Percentiles rank a stretch among this genome's conserved stretches.
phyloP scores from a whole-genome alignment of 2,329 filamentous ascomycete species.

The Penicillium sp. region DNA sequence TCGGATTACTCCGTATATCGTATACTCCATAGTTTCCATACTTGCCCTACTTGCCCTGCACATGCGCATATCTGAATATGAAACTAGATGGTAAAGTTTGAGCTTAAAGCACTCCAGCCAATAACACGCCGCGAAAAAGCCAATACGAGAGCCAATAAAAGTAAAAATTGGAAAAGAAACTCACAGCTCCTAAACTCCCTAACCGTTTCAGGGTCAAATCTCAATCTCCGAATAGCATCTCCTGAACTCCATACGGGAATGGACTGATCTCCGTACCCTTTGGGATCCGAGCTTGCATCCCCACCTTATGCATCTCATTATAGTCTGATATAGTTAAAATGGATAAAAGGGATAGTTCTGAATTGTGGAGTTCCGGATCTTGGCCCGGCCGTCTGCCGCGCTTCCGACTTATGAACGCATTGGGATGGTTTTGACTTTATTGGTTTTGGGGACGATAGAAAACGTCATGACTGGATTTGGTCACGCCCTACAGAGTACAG shows the following conservation, averaged over 20 bases:
- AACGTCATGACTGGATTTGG: too few relatives aligned
- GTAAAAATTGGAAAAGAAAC: too few relatives aligned
- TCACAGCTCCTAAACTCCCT: neutral
- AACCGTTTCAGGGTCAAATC: neutral
- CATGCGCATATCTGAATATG: too few relatives aligned
- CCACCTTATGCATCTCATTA: conserved; percentile 8
- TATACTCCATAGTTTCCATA: too few relatives aligned
- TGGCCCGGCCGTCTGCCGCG: conserved; percentile 4
- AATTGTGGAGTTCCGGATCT: neutral
- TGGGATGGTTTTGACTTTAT: neutral
- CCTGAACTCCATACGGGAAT: neutral
- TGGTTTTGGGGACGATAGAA: too few relatives aligned
- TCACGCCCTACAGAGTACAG: too few relatives aligned
- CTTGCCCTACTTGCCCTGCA: too few relatives aligned
- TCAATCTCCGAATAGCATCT: neutral
- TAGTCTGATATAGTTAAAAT: neutral
- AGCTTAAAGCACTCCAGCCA: too few relatives aligned
- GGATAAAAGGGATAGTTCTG: neutral
- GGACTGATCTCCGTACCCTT: conserved; percentile 6
- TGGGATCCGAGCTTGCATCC: conserved; percentile 4
- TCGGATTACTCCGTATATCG: too few relatives aligned
- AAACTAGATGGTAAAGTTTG: too few relatives aligned
- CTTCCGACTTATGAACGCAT: neutral
- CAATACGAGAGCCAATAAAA: too few relatives aligned
- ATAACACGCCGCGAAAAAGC: too few relatives aligned